These are phyloP conservation scores for Raffaelea deltoideospora DNA, from an alignment of 2,329 filamentous ascomycete species.

Conservation along the genomic window DNA sequence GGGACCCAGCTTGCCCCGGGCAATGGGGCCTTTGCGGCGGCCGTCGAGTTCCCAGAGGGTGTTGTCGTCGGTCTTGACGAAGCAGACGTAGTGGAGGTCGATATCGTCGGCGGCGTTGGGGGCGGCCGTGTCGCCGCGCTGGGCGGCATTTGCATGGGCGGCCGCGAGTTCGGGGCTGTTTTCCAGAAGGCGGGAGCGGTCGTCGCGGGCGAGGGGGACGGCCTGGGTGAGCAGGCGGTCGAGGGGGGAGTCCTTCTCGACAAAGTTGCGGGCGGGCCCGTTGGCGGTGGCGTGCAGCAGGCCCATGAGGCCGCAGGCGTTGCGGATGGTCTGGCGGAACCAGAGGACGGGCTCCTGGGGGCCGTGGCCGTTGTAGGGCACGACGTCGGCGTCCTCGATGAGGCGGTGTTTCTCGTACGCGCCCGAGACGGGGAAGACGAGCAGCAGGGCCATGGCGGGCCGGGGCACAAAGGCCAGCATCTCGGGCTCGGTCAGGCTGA, in stretches of 20 bases:
- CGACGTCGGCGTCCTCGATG: constrained; percentile 51
- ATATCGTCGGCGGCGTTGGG: constrained; percentile 65
- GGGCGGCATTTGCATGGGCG: constrained; percentile 66
- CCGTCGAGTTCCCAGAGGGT: constrained; percentile 47
- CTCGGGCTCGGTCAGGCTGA: constrained; percentile 72
- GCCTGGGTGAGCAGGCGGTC: constrained; percentile 52
- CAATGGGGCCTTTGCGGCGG: constrained; percentile 39
- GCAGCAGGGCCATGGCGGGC: constrained; percentile 72
- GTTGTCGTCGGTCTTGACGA: constrained; percentile 60
- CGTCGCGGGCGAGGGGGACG: constrained; percentile 48
- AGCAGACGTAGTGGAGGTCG: constrained; percentile 94
- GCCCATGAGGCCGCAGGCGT: constrained; percentile 85
- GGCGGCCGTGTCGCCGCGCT: constrained; percentile 61
- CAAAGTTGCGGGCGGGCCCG: constrained; percentile 48
- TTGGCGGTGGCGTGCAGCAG: constrained; percentile 73
- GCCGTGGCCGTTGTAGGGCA: constrained; percentile 54
- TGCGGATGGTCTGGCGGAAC: constrained; percentile 91
- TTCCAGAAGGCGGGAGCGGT: constrained; percentile 63
- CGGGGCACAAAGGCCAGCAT: constrained; percentile 78
- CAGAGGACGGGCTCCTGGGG: constrained; percentile 64
- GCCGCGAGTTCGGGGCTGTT: constrained; percentile 57
- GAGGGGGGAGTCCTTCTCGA: constrained; percentile 43
- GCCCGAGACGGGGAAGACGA: constrained; percentile 76
- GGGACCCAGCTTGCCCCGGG: constrained; percentile 35
- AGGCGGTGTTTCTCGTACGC: constrained; percentile 64